Conservation (phyloP, 1,284 basidiomycete genomes). For the Malassezia furfur region DNA sequence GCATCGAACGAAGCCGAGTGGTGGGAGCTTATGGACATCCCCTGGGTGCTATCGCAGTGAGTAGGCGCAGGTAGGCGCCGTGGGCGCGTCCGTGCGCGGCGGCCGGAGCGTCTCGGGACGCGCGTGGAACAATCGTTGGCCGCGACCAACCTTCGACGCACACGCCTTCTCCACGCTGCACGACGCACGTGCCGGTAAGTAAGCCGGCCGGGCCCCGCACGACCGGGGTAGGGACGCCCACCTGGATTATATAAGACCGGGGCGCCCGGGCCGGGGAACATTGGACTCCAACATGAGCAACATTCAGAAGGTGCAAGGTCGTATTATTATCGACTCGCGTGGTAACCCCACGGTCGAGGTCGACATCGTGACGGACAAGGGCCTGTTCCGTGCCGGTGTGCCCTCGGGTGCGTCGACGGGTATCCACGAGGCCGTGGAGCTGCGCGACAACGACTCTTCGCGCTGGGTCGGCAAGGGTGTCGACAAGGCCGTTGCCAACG, state of each 20-base stretch:
- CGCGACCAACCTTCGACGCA: neutral
- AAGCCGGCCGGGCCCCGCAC: neutral
- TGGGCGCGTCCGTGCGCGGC: no score
- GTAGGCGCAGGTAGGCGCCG: no score
- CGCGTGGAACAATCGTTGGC: neutral
- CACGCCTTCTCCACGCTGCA: neutral
- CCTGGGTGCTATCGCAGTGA: conserved; percentile 6
- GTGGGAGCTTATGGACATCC: conserved; percentile 10
- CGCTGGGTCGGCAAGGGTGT: conserved; percentile 88
- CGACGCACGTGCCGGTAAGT: neutral
- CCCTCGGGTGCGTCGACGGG: conserved; percentile 98
- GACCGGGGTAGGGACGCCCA: neutral
- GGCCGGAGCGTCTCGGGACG: neutral
- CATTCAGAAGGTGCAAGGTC: conserved; percentile 36
- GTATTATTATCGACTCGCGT: conserved; percentile 45
- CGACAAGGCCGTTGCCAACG: conserved; percentile 82
- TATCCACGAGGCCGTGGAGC: conserved; percentile 95
- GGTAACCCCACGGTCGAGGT: conserved; percentile 49
- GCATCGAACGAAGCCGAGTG: conserved; percentile 8
- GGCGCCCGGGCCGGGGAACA: neutral
- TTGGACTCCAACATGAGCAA: conserved; percentile 25
- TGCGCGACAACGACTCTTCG: conserved; percentile 89
- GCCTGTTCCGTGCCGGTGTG: conserved; percentile 86
- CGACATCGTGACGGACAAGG: conserved; percentile 50
- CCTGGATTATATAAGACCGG: neutral